Conservation (phyloP, 169 alveolate species). For the Cryptosporidium parvum region DNA sequence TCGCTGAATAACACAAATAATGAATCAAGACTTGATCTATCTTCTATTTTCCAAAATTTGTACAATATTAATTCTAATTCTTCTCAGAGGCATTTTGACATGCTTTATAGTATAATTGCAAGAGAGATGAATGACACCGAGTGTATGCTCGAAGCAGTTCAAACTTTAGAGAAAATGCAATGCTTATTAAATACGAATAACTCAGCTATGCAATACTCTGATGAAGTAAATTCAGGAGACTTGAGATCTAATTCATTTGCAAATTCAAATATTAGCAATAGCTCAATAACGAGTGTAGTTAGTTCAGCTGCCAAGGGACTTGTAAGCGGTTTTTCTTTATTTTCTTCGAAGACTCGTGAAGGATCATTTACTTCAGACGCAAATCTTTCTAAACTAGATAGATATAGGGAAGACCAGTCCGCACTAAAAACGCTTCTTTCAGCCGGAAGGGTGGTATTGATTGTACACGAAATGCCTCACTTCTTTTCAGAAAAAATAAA, state of each 20-base stretch:
- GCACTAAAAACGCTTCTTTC: constrained; percentile 64
- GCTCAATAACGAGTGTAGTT: constrained; percentile 45
- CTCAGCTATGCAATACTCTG: not conserved
- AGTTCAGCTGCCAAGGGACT: constrained; percentile 73
- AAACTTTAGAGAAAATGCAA: constrained; percentile 76
- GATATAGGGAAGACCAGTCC: constrained; percentile 72
- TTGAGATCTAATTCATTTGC: constrained; percentile 8
- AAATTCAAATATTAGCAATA: constrained; percentile 16
- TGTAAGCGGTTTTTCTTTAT: constrained; percentile 66
- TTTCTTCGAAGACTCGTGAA: constrained; percentile 72
- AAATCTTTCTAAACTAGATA: constrained; percentile 55
- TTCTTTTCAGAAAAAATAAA: constrained; percentile 62
- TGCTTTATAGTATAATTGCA: constrained; percentile 40
- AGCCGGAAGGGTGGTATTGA: constrained; percentile 69
- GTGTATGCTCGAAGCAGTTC: constrained; percentile 78
- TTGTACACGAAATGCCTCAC: constrained; percentile 73
- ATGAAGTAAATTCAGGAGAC: constrained; percentile 10
- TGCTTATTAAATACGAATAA: constrained; percentile 27
- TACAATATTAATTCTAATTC: constrained; percentile 35
- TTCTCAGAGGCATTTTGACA: constrained; percentile 50
- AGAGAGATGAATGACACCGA: constrained; percentile 78
- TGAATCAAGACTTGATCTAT: constrained; percentile 58
- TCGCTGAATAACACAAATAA: constrained; percentile 19
- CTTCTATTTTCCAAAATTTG: constrained; percentile 56
- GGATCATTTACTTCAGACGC: constrained; percentile 69